These are phyloP conservation scores for Zygoascus sp. DNA, from an alignment of 1,139 yeast genomes.

Conservation along the genomic window DNA sequence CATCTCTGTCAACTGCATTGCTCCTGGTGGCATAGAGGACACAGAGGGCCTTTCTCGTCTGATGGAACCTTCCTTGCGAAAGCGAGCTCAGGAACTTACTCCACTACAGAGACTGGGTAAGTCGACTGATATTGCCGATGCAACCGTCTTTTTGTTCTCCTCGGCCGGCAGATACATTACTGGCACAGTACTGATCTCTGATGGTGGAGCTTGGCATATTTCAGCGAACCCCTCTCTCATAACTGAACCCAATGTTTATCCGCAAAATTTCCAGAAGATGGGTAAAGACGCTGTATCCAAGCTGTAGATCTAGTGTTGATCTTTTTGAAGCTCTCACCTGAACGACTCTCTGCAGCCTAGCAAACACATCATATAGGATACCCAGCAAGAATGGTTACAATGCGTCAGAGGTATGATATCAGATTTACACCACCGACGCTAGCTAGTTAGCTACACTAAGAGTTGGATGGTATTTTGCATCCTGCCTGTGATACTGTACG, in stretches of 20 bases:
- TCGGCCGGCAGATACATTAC: conserved; percentile 74
- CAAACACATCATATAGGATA: no score
- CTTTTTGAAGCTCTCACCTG: neutral
- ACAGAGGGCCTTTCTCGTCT: conserved; percentile 76
- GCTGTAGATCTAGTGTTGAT: neutral
- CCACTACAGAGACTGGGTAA: conserved; percentile 79
- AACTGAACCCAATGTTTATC: neutral
- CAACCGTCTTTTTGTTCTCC: conserved; percentile 79
- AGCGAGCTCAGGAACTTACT: conserved; percentile 43
- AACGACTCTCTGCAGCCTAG: no score
- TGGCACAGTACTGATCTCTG: conserved; percentile 78
- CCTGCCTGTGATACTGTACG: no score
- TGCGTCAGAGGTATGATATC: no score
- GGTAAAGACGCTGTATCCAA: conserved; percentile 3
- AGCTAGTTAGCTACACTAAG: no score
- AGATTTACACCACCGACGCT: neutral
- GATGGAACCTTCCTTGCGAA: conserved; percentile 38
- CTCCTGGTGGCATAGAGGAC: conserved; percentile 80
- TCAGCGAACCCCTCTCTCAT: conserved; percentile 1
- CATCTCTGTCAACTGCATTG: conserved; percentile 71
- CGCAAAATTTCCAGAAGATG: conserved; percentile 7
- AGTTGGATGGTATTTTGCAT: no score
- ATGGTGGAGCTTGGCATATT: conserved; percentile 83
- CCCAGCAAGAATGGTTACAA: no score
- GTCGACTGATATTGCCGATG: conserved; percentile 78